These are phyloP conservation scores for Shiraia sp. DNA, from an alignment of 2,329 filamentous ascomycete species.

Conservation along the genomic window DNA sequence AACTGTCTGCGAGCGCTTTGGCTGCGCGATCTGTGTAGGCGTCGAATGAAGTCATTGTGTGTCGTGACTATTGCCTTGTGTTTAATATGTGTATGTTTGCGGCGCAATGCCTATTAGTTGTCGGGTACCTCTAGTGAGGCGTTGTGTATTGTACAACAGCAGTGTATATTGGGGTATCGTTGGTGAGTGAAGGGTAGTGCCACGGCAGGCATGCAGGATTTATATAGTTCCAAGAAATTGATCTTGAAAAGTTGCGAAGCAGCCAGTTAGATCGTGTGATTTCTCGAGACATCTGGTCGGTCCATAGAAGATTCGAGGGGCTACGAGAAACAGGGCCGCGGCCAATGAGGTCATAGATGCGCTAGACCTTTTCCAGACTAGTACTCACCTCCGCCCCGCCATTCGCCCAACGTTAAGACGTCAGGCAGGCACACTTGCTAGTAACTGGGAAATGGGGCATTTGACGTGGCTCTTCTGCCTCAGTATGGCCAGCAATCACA, in stretches of 20 bases:
- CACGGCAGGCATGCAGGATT: constrained; percentile 11
- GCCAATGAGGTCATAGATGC: constrained; percentile 2
- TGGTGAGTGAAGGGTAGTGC: constrained; percentile 3
- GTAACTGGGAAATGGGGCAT: too few relatives aligned
- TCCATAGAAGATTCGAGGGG: constrained; percentile 30
- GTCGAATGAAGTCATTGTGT: constrained; percentile 73
- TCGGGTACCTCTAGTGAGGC: constrained; percentile 15
- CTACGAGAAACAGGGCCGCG: constrained; percentile 2
- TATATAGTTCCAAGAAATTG: constrained; percentile 27
- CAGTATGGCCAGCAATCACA: too few relatives aligned
- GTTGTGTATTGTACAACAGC: constrained; percentile 12
- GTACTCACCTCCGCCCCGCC: too few relatives aligned
- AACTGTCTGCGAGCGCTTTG: constrained; percentile 86
- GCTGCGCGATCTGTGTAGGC: constrained; percentile 93
- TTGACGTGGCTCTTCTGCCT: too few relatives aligned
- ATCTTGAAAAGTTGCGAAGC: constrained; percentile 19
- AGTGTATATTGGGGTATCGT: constrained; percentile 18
- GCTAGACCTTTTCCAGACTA: too few relatives aligned
- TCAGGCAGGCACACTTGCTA: too few relatives aligned
- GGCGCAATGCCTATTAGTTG: constrained; percentile 9
- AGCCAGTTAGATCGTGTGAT: constrained; percentile 29
- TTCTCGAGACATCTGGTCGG: constrained; percentile 26
- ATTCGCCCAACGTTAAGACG: too few relatives aligned
- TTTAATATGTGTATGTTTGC: constrained; percentile 13
- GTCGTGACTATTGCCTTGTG: constrained; percentile 22